Evolutionary conservation across 345 rosid genomes (phyloP).

Genomic region (Ricinus communis): DNA sequence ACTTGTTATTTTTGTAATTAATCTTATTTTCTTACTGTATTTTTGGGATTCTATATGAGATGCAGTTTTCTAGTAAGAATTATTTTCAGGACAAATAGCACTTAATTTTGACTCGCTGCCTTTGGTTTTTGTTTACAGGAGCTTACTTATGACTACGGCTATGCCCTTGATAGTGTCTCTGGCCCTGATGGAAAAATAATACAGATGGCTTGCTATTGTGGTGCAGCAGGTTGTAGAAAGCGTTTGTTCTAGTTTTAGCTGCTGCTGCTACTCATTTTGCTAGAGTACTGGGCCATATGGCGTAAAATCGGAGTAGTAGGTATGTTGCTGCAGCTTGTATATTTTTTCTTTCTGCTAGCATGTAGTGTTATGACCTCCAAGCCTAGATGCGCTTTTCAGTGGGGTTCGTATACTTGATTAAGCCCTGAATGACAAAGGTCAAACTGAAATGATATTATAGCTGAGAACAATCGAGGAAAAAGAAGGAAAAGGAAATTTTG

Average conservation of each 20-base stretch:
- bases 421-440: background rate
- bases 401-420: background rate
- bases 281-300: background rate
- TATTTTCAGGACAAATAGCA: too few relatives aligned
- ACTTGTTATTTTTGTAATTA: too few relatives aligned
- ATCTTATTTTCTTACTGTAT: too few relatives aligned
- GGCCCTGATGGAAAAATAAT: constrained; percentile 76
- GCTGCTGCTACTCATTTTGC: background rate
- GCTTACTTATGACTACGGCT: constrained; percentile 89
- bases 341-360: background rate
- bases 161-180: constrained; percentile 66
- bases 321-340: background rate
- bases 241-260: constrained; percentile 56
- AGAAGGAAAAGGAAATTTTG: background rate
- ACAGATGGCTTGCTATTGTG: constrained; percentile 70
- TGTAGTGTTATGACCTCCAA: background rate
- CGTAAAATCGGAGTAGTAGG: background rate
- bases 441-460: background rate
- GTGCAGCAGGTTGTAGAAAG: constrained; percentile 65
- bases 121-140: constrained; percentile 46
- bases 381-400: background rate
- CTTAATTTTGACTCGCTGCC: background rate
- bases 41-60: too few relatives aligned
- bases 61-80: too few relatives aligned
- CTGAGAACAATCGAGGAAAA: background rate